Evolutionary conservation across 83 land plant species (phyloP), one percentile per base, ranked within the genome.

Genomic region (Larix sibirica): DNA sequence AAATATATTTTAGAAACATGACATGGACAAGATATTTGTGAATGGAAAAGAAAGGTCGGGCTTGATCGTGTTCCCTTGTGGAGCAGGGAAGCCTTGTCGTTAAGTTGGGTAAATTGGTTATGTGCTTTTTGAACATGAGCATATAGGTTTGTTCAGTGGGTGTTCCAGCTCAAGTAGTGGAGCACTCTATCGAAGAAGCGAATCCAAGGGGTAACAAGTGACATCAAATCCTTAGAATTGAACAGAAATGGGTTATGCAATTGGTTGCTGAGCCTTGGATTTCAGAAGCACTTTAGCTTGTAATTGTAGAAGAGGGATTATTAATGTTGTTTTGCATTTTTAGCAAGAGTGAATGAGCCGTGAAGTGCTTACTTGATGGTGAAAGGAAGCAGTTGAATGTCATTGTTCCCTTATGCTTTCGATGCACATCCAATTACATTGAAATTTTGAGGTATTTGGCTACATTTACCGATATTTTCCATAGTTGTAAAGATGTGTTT

Each of bases 71-170:
- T 62, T 83, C 18, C 84, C 84, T 61, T 83, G 84, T 78, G 84
- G 84, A 10, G 84, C 84, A 0, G 84, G 84, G 4, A 83, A 83
- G 54, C 80, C 84, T 4, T 1, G 17, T 83, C 0, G 77, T 79
- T 4, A 2, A 83, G 12, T 54, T 83, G 60, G 64, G 81, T 13
- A 83, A 83, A 16, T 56, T 62, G n/a, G 64, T 79, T 5, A 17
- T 83, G 73, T 83, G 83, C 81, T 62, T 83, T 31, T 84, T 83
- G 17, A 83, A 79, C 60, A 83, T 56, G 8, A 0, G 62, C 3
- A 83, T 83, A 1, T 83, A 84, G 17, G 84, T 83, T 83, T 7
- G 84, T 77, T n/a, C 84, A 83, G 36, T 83, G 84, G 84, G 83
- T 61, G 20, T 78, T 24, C 42, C 84, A 83, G 38, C 80, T 83